These are phyloP conservation scores for Pythium utonaiense DNA, from an alignment of 352 stramenopile species.

Conservation along the genomic window DNA sequence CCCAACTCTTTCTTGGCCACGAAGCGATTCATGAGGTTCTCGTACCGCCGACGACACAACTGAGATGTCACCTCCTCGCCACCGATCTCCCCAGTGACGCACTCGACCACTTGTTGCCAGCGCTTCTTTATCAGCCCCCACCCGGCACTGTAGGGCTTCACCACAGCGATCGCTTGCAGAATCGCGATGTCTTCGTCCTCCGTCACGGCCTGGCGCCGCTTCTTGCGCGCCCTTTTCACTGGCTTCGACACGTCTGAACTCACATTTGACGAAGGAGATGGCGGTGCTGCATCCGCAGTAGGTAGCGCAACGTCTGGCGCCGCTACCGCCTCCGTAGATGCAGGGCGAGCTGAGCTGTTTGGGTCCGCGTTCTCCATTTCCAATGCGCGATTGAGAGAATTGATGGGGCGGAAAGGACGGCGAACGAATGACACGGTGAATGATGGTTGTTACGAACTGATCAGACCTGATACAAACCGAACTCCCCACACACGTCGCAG, in stretches of 20 bases:
- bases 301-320: not conserved
- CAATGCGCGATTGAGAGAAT: too few species aligned
- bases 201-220: not conserved
- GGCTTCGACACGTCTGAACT: not conserved
- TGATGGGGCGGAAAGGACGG: too few species aligned
- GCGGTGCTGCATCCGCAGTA: not conserved
- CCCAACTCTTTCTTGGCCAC: not conserved
- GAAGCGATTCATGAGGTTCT: conserved; percentile 1
- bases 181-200: conserved; percentile 10
- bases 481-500: too few species aligned
- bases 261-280: not conserved
- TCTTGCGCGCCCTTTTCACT: not conserved
- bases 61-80: not conserved
- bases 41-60: not conserved
- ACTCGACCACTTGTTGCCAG: conserved; percentile 5
- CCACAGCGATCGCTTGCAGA: not conserved
- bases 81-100: not conserved
- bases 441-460: too few species aligned
- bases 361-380: too few species aligned
- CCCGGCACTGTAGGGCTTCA: conserved; percentile 1
- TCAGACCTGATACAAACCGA: too few species aligned
- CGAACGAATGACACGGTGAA: too few species aligned
- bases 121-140: not conserved
- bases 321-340: too few species aligned
- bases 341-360: too few species aligned